A percentile compares a stretch with the other conserved stretches of the same genome.
These are phyloP conservation scores for Cyamopsis tetragonoloba DNA, from an alignment of 306 rosid genomes.

Conservation along the genomic window DNA sequence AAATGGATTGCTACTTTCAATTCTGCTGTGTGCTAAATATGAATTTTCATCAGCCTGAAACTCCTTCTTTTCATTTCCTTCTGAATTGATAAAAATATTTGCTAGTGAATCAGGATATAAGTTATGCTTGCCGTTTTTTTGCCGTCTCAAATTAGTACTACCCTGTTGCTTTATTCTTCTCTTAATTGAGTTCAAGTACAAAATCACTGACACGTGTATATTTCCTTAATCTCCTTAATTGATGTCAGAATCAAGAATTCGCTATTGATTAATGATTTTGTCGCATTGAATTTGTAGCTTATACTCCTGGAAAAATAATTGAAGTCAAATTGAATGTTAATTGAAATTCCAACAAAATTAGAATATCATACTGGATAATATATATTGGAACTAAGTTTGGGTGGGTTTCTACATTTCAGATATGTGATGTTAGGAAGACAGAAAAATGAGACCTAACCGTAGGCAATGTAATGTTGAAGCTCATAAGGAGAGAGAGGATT, in stretches of 20 bases:
- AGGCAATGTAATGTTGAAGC: not conserved
- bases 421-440: not conserved
- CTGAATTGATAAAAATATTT: not conserved
- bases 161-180: not conserved
- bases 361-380: not conserved
- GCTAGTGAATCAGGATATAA: not conserved
- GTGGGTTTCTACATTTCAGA: not conserved
- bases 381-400: not conserved
- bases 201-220: not conserved
- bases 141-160: not conserved
- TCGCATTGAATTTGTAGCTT: not conserved
- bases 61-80: not conserved
- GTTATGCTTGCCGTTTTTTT: not conserved
- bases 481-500: not conserved
- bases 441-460: not conserved
- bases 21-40: not conserved
- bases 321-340: not conserved
- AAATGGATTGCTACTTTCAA: not conserved
- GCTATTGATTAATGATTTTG: not conserved
- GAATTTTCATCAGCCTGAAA: not conserved
- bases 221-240: not conserved
- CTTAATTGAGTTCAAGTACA: not conserved
- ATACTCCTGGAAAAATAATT: not conserved
- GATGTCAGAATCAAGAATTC: not conserved
- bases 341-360: not conserved